phyloP scores from a whole-genome alignment of 106 monocot species.

The Xerophyta viscosa region DNA sequence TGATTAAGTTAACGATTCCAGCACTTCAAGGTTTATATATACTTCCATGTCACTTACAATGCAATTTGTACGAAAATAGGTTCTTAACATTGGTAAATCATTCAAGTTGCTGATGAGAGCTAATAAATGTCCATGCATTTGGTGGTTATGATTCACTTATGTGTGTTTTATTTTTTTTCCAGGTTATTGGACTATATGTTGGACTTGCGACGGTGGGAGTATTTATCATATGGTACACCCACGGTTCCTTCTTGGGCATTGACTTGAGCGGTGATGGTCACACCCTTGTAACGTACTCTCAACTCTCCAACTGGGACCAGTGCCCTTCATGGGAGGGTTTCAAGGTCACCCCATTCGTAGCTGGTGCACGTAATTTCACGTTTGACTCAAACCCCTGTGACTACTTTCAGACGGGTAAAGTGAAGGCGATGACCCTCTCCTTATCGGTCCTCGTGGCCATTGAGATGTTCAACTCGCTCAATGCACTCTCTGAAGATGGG shows the following conservation, averaged over 20 bases:
- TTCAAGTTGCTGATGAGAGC: too few relatives aligned
- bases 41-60: too few relatives aligned
- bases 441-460: slow-evolving; percentile 83
- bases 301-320: slow-evolving; percentile 70
- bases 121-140: too few relatives aligned
- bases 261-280: slow-evolving; percentile 66
- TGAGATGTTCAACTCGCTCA: slow-evolving; percentile 93
- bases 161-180: background rate
- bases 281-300: slow-evolving; percentile 60
- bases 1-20: too few relatives aligned
- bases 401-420: slow-evolving; percentile 69
- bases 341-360: slow-evolving; percentile 53
- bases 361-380: slow-evolving; percentile 36
- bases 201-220: slow-evolving; percentile 75
- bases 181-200: slow-evolving; percentile 85
- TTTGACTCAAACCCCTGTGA: slow-evolving; percentile 67
- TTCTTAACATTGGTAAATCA: too few relatives aligned
- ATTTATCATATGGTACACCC: slow-evolving; percentile 88
- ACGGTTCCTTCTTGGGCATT: slow-evolving; percentile 74
- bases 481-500: slow-evolving; percentile 70
- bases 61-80: too few relatives aligned
- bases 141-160: too few relatives aligned
- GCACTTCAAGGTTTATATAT: too few relatives aligned
- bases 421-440: slow-evolving; percentile 79
- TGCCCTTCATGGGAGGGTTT: slow-evolving; percentile 63